A percentile compares a stretch with the other conserved stretches of the same genome.
Evolutionary conservation across 1,139 yeast genomes (phyloP).

Genomic region (Debaryomyces singareniensis): DNA sequence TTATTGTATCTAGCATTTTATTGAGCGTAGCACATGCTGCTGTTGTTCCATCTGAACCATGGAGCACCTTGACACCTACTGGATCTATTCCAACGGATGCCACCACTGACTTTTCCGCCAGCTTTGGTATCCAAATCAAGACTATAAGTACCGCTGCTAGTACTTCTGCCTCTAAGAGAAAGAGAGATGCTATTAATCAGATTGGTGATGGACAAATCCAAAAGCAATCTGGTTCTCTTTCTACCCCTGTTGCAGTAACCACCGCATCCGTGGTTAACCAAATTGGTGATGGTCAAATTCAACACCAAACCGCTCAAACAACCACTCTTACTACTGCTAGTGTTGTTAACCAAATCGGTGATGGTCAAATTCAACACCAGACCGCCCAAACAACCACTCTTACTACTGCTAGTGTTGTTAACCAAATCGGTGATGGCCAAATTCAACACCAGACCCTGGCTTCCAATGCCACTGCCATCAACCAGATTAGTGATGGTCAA

Average conservation of each 20-base stretch:
- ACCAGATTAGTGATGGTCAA: constrained; percentile 36
- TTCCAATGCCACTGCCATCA: constrained; percentile 21
- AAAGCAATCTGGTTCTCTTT: constrained; percentile 21
- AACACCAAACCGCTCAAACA: constrained; percentile 40
- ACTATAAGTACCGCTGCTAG: constrained; percentile 30
- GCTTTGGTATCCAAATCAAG: constrained; percentile 66
- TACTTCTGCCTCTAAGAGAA: constrained; percentile 17
- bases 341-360: constrained; percentile 36
- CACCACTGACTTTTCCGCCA: constrained; percentile 50
- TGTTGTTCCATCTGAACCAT: constrained; percentile 63
- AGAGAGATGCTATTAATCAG: constrained; percentile 25
- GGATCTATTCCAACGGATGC: constrained; percentile 52
- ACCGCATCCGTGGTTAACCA: constrained; percentile 42
- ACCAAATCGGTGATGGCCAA: constrained; percentile 34
- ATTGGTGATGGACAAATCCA: constrained; percentile 39
- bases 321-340: constrained; percentile 23
- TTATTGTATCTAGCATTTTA: constrained; percentile 23
- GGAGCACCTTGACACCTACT: constrained; percentile 65
- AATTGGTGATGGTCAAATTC: constrained; percentile 59
- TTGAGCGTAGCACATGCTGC: constrained; percentile 54
- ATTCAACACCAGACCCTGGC: constrained; percentile 32
- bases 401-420: constrained; percentile 21
- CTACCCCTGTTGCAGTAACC: constrained; percentile 10
- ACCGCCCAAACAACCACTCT: constrained; percentile 17
- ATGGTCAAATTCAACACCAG: constrained; percentile 40